These are phyloP conservation scores for Neoscytalidium dimidiatum DNA, from an alignment of 2,329 filamentous ascomycete genomes.

Conservation along the genomic window DNA sequence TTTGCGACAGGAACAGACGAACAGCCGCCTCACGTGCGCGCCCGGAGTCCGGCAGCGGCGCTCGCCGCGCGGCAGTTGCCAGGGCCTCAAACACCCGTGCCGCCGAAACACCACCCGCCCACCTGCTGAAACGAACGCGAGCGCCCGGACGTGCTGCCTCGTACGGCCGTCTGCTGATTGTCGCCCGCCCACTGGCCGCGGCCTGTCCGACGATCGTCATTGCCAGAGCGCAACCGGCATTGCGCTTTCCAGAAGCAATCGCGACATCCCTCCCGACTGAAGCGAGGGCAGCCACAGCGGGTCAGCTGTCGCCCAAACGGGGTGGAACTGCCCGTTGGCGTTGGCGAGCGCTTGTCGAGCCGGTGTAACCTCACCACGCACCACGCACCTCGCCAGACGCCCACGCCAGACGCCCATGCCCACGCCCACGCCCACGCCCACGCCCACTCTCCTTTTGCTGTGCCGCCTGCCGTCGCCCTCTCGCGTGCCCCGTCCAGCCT, in stretches of 20 bases:
- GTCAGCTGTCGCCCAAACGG: no score
- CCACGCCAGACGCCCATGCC: no score
- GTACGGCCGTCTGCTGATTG: conserved; percentile 2
- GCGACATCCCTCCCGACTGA: not conserved
- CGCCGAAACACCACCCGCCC: not conserved
- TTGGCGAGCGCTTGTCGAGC: not conserved
- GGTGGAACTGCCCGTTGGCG: no score
- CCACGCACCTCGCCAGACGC: not conserved
- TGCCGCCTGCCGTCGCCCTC: conserved; percentile 1
- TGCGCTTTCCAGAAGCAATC: not conserved
- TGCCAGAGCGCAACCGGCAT: not conserved
- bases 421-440: no score
- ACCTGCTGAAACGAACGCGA: not conserved
- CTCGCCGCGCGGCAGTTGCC: conserved; percentile 12
- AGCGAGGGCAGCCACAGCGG: not conserved
- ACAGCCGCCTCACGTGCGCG: conserved; percentile 10
- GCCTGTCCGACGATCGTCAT: not conserved
- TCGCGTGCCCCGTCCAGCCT: not conserved
- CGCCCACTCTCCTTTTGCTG: no score
- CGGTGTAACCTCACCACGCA: not conserved
- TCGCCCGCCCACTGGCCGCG: not conserved
- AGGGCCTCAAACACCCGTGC: not conserved
- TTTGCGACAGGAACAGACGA: conserved; percentile 9
- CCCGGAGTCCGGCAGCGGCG: conserved; percentile 3
- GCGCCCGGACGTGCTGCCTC: not conserved